A percentile compares a stretch with the other conserved stretches of the same genome.
These are phyloP conservation scores for Ambrosia artemisiifolia DNA, from an alignment of 129 eudicot genomes.

Conservation along the genomic window DNA sequence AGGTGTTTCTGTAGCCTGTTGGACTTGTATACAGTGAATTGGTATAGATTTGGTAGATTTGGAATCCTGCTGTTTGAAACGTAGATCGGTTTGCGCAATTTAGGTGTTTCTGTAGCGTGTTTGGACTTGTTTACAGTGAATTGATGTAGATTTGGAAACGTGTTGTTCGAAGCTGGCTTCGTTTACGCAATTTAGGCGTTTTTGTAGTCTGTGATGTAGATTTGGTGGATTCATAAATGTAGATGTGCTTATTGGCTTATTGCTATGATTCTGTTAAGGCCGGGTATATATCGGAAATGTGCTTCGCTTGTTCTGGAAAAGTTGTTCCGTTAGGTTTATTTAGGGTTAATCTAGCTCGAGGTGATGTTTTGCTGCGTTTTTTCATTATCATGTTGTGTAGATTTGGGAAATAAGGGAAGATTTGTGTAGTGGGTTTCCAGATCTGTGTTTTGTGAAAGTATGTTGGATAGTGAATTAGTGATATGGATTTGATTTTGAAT, in stretches of 20 bases:
- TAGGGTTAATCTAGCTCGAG: conserved; percentile 13
- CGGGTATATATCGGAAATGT: not conserved
- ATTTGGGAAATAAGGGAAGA: conserved; percentile 11
- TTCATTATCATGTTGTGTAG: not conserved
- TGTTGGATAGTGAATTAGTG: not conserved
- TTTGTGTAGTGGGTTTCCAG: conserved; percentile 24
- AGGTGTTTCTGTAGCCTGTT: not conserved
- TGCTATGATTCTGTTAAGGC: not conserved
- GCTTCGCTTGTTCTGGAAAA: conserved; percentile 1
- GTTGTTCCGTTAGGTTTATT: conserved; percentile 24
- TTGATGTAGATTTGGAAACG: not conserved
- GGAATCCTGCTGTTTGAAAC: too few species aligned
- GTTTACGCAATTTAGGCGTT: conserved; percentile 7
- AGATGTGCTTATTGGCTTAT: not conserved
- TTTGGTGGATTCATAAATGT: not conserved
- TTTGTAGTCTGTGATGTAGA: not conserved
- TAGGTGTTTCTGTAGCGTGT: too few species aligned
- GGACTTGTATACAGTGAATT: conserved; percentile 8
- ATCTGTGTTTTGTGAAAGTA: conserved; percentile 39
- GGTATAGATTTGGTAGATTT: not conserved
- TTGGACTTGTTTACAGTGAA: conserved; percentile 12
- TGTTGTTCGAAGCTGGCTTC: conserved; percentile 12
- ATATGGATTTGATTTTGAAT: conserved; percentile 14
- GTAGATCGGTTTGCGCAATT: too few species aligned
- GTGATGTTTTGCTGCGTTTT: conserved; percentile 11